These are phyloP conservation scores for Nothophoma quercina DNA, from an alignment of 2,329 filamentous ascomycete genomes.

Conservation along the genomic window DNA sequence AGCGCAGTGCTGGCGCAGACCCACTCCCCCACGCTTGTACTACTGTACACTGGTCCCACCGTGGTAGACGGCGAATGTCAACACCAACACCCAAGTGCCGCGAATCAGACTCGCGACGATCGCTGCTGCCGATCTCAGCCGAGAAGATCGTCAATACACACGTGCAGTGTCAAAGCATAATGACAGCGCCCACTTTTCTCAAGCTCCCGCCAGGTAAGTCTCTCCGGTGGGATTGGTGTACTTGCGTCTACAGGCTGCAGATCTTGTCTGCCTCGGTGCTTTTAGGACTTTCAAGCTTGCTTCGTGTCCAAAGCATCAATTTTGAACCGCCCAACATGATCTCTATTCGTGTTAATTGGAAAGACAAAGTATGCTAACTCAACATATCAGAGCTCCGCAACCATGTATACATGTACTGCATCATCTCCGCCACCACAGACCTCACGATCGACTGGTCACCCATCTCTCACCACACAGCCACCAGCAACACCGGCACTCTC, in stretches of 20 bases:
- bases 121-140: constrained; percentile 4
- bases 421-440: neutral
- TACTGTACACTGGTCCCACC: neutral
- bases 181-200: neutral
- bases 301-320: neutral
- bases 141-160: neutral
- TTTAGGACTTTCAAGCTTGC: neutral
- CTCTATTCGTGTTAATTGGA: no score
- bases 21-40: neutral
- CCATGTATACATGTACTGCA: neutral
- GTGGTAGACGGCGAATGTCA: no score
- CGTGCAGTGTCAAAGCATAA: neutral
- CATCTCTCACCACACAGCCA: neutral
- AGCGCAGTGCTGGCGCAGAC: neutral
- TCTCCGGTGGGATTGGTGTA: no score
- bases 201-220: neutral
- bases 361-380: no score
- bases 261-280: no score
- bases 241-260: no score
- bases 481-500: neutral
- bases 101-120: neutral
- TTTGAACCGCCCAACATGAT: no score
- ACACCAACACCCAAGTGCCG: neutral
- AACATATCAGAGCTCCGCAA: neutral
- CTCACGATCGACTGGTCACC: neutral